Evolutionary conservation across 257 asterid genomes (phyloP), one percentile per base, ranked within the genome.

Genomic region (Phtheirospermum japonicum): DNA sequence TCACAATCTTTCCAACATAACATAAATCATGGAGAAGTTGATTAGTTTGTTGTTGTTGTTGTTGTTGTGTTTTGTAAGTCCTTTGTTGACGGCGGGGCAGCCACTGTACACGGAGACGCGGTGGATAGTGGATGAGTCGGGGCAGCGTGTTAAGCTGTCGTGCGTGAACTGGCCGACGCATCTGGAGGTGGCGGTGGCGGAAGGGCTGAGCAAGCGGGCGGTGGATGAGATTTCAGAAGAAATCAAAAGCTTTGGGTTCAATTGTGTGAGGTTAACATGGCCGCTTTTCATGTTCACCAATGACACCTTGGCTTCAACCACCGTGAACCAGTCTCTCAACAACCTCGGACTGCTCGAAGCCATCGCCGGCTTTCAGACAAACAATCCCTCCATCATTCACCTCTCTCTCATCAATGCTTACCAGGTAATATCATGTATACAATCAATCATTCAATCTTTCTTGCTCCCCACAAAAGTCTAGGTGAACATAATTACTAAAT

Each of bases 131-230:
- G 78, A 86, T 28, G 84, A 71, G 54, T 57, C 83, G 14, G 97
- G 97, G 17, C 77, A 66, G 9, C 82, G 99, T 1, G 90, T 86
- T 7, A 92, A 92, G 82, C 82, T 92, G 32, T 75, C 93, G 17
- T 92, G 99, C 53, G 84, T 86, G n/a, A 92, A 83, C 59, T 92
- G 99, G 99, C 95, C 86, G 66, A 33, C 97, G 4, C 99, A 92
- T 67, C 85, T 92, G 13, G 99, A 92, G 3, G 91, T 57, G 60
- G 73, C 72, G 86, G 92, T 92, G 86, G 95, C 99, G 2, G 97
- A 92, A 57, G 99, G 99, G 69, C 81, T 92, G 43, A 92, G 92
- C 78, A 85, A 89, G 69, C 90, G 76, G 61, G 84, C 89, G 52
- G 85, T 79, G 62, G 96, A 92, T 34, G 78, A 59, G 43, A 92